These are phyloP conservation scores for Penicillium verhagenii DNA, from an alignment of 495 filamentous ascomycete species.

Conservation along the genomic window DNA sequence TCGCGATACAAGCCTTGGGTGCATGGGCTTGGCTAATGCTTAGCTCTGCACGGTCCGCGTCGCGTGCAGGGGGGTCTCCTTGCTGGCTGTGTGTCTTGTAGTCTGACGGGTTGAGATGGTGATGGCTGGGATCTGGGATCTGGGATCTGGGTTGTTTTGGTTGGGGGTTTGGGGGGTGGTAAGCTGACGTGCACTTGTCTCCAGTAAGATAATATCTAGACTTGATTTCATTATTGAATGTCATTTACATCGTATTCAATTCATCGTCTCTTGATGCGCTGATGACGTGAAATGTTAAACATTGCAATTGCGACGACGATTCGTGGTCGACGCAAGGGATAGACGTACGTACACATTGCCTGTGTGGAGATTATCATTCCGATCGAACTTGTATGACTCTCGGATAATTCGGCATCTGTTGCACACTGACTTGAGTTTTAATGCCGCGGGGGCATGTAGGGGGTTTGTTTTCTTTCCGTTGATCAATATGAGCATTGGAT, in stretches of 20 bases:
- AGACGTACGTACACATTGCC: neutral
- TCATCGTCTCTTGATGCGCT: neutral
- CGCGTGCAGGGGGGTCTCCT: constrained; percentile 5
- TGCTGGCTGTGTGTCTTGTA: neutral
- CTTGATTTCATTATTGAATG: too few relatives aligned
- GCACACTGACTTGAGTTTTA: too few relatives aligned
- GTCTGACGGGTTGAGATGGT: neutral
- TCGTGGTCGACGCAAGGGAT: constrained; percentile 14
- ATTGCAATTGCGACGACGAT: constrained; percentile 1
- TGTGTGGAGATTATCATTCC: neutral
- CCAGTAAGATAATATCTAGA: too few relatives aligned
- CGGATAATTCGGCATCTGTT: constrained; percentile 8
- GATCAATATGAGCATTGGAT: too few relatives aligned
- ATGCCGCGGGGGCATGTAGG: too few relatives aligned
- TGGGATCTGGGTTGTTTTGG: neutral
- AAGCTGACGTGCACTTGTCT: too few relatives aligned
- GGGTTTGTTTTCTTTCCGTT: too few relatives aligned
- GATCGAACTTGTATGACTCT: neutral
- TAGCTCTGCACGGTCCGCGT: constrained; percentile 14
- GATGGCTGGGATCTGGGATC: neutral
- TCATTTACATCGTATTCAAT: too few relatives aligned
- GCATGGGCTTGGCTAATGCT: constrained; percentile 26
- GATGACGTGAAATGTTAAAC: neutral
- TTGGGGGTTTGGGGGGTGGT: too few relatives aligned
- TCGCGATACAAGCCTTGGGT: constrained; percentile 18